phyloP scores from a whole-genome alignment of 352 stramenopile genomes.

The Aphanomyces cochlioides region DNA sequence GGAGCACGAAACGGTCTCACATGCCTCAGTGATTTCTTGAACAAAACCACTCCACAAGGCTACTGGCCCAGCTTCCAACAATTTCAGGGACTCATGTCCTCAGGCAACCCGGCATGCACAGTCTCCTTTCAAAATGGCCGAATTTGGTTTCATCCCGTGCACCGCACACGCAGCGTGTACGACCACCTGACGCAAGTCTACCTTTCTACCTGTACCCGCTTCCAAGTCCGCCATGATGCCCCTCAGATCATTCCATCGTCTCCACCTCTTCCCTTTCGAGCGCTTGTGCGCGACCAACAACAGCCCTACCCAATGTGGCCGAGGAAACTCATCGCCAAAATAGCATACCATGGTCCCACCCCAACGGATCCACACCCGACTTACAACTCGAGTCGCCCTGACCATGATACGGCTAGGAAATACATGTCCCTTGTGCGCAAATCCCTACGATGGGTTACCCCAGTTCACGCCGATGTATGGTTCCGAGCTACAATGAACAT shows the following conservation, averaged over 20 bases:
- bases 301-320: not conserved
- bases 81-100: not conserved
- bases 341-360: not conserved
- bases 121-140: not conserved
- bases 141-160: not conserved
- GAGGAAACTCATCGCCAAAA: not conserved
- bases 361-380: not conserved
- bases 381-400: not conserved
- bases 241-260: not conserved
- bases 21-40: not conserved
- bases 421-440: not conserved
- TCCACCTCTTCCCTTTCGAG: no score
- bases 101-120: not conserved
- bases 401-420: not conserved
- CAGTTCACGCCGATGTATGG: conserved; percentile 1
- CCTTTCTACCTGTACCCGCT: not conserved
- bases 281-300: no score
- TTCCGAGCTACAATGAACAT: not conserved
- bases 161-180: not conserved
- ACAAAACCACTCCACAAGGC: not conserved
- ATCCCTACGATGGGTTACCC: not conserved
- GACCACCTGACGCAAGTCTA: not conserved
- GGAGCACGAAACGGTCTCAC: not conserved
- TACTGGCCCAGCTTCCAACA: not conserved
- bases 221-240: not conserved